Base-by-base conservation (phyloP, 306 rosid species). In the Quillaja saponaria region DNA sequence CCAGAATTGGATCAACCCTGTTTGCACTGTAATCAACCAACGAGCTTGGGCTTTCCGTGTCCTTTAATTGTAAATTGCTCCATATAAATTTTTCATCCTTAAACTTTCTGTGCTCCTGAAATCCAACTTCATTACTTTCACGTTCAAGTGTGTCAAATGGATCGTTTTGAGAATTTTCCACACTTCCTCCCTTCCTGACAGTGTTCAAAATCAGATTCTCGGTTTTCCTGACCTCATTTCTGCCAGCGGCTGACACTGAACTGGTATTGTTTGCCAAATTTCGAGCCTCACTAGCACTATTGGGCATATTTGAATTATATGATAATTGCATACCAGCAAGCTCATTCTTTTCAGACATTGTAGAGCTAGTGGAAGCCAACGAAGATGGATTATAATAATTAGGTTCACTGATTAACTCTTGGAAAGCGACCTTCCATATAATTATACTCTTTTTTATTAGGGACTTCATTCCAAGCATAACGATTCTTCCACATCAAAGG, bases 401-500 rank as follows among this genome's bases (percentile, higher is more conserved):
- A 56, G 84, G 84, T 51, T 79, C 83, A 20, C 76, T 39, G 81
- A 57, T 81, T 85, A 57, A 45, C 58, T 79, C 74, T 76, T 38
- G 85, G 79, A 31, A 49, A 40, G 18, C 60, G 55, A 42, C 70
- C 75, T 42, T 73, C 84, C 64, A 57, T 53, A 59, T 74, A 68
- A 69, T 78, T 82, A 37, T 73, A 55, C 60, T 76, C 88, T 52
- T 74, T 76, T 73, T 81, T 86, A 68, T 66, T 66, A 18, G 99
- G 95, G 58, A 78, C 86, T 74, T 85, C 96, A 54, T 94, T 94
- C 64, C 58, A 82, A 54, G 88, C 87, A 71, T 80, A 76, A 33
- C 72, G 81, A 63, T 79, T 87, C 86, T 94, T 94, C 96, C 95
- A 87, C 86, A 76, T 81, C 78, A 80, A 64, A 15, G 88, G 84